A percentile compares a stretch with the other conserved stretches of the same genome.
Evolutionary conservation across 768 basidiomycete species (phyloP).

Genomic region (Termitomyces sp.): DNA sequence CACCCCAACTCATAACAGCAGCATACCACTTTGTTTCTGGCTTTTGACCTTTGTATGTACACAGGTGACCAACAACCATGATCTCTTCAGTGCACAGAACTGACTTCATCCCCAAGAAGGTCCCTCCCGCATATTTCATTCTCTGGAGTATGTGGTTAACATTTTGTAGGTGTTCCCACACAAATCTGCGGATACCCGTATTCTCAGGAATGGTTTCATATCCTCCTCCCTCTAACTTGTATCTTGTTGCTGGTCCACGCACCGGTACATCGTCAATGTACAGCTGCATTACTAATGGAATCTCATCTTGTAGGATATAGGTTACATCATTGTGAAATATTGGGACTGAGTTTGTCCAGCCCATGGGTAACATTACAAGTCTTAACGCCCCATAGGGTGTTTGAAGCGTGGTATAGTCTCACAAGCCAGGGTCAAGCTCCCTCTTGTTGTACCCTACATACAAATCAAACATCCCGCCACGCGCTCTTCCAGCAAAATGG

Average conservation of each 20-base stretch:
- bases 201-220: background rate
- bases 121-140: background rate
- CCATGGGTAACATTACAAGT: slow-evolving; percentile 28
- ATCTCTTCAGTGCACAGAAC: background rate
- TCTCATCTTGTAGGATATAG: slow-evolving; percentile 34
- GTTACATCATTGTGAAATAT: slow-evolving; percentile 38
- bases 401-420: slow-evolving; percentile 33
- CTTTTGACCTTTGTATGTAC: background rate
- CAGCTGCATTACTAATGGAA: slow-evolving; percentile 29
- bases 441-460: slow-evolving; percentile 32
- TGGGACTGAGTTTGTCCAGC: slow-evolving; percentile 20
- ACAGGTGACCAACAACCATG: background rate
- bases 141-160: background rate
- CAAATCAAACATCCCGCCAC: slow-evolving; percentile 28
- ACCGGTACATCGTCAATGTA: slow-evolving; percentile 39
- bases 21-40: background rate
- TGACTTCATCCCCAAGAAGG: background rate
- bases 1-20: background rate
- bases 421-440: slow-evolving; percentile 8
- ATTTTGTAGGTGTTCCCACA: background rate
- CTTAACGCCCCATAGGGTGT: slow-evolving; percentile 30
- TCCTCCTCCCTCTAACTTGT: background rate
- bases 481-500: slow-evolving; percentile 21
- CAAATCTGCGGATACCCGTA: background rate
- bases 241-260: slow-evolving; percentile 2